These are phyloP conservation scores for Lipomyces chichibuensis DNA, from an alignment of 805 yeast species.

Conservation along the genomic window DNA sequence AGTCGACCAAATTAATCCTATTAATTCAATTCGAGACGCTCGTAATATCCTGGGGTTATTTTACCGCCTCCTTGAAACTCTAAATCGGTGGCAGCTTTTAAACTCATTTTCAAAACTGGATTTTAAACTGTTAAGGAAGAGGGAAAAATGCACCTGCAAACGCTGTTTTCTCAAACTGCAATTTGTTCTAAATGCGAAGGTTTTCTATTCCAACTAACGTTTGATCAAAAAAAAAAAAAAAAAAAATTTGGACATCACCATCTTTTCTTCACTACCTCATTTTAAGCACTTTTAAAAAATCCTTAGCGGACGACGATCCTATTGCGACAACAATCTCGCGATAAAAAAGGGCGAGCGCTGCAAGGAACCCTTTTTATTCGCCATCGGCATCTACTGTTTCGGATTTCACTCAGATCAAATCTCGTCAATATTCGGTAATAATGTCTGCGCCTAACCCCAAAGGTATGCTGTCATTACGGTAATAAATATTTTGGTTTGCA, in stretches of 20 bases:
- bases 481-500: not conserved
- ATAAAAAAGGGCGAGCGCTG: conserved; percentile 44
- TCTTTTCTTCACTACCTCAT: not conserved
- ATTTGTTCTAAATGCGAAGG: not conserved
- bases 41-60: too few species aligned
- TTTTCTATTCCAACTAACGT: too few species aligned
- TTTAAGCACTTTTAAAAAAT: not conserved
- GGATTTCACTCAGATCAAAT: not conserved
- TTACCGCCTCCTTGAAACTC: too few species aligned
- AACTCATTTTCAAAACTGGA: not conserved
- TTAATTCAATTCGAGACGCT: too few species aligned
- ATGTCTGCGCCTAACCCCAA: conserved; percentile 93
- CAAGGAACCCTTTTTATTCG: conserved; percentile 44
- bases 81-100: too few species aligned
- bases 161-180: not conserved
- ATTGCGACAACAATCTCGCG: not conserved
- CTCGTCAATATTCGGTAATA: conserved; percentile 16
- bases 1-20: too few species aligned
- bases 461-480: conserved; percentile 43
- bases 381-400: not conserved
- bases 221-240: not conserved
- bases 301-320: not conserved
- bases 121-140: not conserved
- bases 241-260: not conserved
- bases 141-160: too few species aligned